Conservation (phyloP, 345 rosid species). For the Citrus australasica region DNA sequence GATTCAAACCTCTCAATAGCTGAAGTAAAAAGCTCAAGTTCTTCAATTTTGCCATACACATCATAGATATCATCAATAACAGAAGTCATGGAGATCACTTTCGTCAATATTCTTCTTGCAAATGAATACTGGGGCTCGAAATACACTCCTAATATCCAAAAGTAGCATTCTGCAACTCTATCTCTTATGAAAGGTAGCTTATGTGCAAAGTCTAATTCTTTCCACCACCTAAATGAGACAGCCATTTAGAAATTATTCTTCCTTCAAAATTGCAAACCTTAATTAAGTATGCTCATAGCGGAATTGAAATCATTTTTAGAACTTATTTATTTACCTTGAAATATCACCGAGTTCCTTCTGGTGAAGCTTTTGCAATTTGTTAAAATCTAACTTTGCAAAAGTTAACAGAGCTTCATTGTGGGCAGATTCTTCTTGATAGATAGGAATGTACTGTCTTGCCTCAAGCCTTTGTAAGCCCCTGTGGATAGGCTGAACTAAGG, state of each 20-base stretch:
- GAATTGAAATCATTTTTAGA: not conserved
- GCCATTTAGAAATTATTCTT: not conserved
- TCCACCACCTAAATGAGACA: conserved; percentile 34
- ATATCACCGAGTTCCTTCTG: conserved; percentile 28
- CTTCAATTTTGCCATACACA: conserved; percentile 30
- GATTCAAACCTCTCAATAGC: conserved; percentile 20
- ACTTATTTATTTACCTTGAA: conserved; percentile 9
- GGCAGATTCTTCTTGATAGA: conserved; percentile 17
- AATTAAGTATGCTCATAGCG: not conserved
- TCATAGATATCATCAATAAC: not conserved
- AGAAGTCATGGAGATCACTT: no score
- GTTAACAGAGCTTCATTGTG: conserved; percentile 15
- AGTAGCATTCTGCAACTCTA: conserved; percentile 10
- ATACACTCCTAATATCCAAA: no score
- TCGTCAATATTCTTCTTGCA: no score
- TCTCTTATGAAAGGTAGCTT: conserved; percentile 34
- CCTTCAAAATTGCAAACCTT: not conserved
- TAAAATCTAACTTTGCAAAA: conserved; percentile 31
- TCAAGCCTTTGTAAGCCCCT: conserved; percentile 21
- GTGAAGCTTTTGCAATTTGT: conserved; percentile 30
- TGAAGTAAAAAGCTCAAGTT: conserved; percentile 15
- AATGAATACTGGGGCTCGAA: no score
- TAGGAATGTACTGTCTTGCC: conserved; percentile 23
- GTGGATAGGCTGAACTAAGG: not conserved
- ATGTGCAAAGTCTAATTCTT: conserved; percentile 14